phyloP scores from a whole-genome alignment of 805 yeast genomes.

The Kuraishia molischiana region DNA sequence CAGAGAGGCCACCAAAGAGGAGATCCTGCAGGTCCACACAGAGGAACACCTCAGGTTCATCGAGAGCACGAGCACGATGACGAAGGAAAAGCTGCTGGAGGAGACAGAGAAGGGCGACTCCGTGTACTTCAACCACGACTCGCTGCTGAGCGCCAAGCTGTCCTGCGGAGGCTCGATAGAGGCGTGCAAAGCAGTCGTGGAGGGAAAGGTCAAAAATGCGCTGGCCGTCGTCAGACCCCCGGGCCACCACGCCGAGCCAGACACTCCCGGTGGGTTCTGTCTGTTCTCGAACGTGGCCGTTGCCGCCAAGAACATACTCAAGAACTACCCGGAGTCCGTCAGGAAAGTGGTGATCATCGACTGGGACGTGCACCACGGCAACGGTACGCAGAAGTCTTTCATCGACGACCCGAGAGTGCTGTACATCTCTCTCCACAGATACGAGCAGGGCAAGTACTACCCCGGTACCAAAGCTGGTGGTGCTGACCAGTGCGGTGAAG shows the following conservation, averaged over 20 bases:
- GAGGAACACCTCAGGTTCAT: slow-evolving; percentile 70
- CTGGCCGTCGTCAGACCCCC: slow-evolving; percentile 97
- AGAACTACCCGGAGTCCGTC: slow-evolving; percentile 80
- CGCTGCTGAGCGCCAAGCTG: slow-evolving; percentile 74
- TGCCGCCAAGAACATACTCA: slow-evolving; percentile 80
- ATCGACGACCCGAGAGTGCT: slow-evolving; percentile 82
- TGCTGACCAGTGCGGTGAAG: slow-evolving; percentile 74
- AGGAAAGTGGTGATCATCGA: slow-evolving; percentile 76
- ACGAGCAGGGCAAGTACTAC: slow-evolving; percentile 84
- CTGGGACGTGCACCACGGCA: slow-evolving; percentile 99
- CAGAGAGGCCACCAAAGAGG: slow-evolving; percentile 81
- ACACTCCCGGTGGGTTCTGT: slow-evolving; percentile 94
- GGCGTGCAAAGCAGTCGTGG: slow-evolving; percentile 91
- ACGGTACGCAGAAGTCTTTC: slow-evolving; percentile 94
- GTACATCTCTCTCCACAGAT: slow-evolving; percentile 86
- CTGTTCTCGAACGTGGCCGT: slow-evolving; percentile 94
- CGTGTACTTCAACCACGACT: slow-evolving; percentile 89
- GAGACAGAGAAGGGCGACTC: slow-evolving; percentile 92
- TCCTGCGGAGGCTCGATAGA: slow-evolving; percentile 97
- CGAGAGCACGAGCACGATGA: slow-evolving; percentile 67
- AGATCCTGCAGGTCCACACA: slow-evolving; percentile 79
- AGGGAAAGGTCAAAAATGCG: slow-evolving; percentile 84
- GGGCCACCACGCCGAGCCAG: slow-evolving; percentile 99
- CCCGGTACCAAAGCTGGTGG: slow-evolving; percentile 91
- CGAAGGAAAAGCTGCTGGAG: slow-evolving; percentile 62